Base-by-base conservation (phyloP, 768 basidiomycete species). In the Ramaria rubella region DNA sequence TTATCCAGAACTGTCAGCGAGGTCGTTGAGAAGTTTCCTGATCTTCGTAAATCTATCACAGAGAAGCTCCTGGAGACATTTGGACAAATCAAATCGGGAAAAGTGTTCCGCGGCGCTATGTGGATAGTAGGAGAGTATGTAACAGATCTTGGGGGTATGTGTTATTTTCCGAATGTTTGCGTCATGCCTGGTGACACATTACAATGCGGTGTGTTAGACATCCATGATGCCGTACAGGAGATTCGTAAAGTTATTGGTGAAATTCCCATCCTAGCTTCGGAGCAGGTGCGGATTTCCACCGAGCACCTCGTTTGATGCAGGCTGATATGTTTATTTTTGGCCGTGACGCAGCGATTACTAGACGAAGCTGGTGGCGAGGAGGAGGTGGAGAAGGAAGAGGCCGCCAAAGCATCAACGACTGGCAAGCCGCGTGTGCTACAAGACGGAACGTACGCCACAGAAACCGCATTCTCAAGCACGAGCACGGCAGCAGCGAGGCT, bases 121-220 rank as follows among this genome's bases (percentile, higher is more conserved):
- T 98, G 96, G 95, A 96, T 98, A 61, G 77, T 97, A n/a, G 95
- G 96, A 60, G 95, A 98, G 72, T 99, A 98, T 63, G 85, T 90
- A 36, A 63, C 68, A 6, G 69, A 69, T 19, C 82, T 85, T 60
- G 72, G 75, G 4, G 71, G 71, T 65, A 23, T 0, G 43, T 40
- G 26, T 24, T 27, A 34, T 19, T 19, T 21, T 33, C 46, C 43
- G 3, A 49, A 21, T 52, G 33, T 52, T 9, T 12, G 23, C 19
- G 55, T 19, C n/a, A 24, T 57, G 24, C 31, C 44, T 61, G 23
- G 2, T 30, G 23, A 60, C 24, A 36, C 17, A 53, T n/a, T n/a
- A n/a, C n/a, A n/a, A n/a, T n/a, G n/a, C n/a, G n/a, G n/a, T 17
- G 26, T 54, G 40, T 44, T 45, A 54, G 90, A 90, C 58, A 90